Evolutionary conservation across 768 basidiomycete genomes (phyloP).

Genomic region (Tephrocybe rancida): DNA sequence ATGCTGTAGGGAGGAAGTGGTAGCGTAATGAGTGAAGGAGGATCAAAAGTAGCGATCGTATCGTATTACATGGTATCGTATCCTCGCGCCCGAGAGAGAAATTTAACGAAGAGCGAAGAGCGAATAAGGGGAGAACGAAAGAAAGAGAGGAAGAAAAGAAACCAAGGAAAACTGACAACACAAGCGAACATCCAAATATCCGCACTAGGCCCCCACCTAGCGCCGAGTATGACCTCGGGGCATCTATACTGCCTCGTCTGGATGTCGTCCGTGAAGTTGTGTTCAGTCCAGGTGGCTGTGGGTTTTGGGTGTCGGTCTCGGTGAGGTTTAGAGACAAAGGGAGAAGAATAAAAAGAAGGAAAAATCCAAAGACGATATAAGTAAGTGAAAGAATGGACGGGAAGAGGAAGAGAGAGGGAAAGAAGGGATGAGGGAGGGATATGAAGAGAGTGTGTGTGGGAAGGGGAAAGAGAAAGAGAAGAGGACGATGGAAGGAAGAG

Average conservation of each 20-base stretch:
- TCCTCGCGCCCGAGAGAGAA: not conserved
- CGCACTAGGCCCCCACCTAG: slow-evolving; percentile 93
- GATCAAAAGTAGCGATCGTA: too few species aligned
- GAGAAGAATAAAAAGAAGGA: too few species aligned
- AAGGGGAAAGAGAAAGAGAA: slow-evolving; percentile 48
- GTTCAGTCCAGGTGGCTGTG: slow-evolving; percentile 84
- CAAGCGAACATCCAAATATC: slow-evolving; percentile 98
- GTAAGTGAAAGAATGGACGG: too few species aligned
- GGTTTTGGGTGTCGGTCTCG: not conserved
- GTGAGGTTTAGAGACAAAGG: too few species aligned
- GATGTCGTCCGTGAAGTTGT: slow-evolving; percentile 99
- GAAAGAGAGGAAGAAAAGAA: not conserved
- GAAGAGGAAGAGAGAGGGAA: too few species aligned
- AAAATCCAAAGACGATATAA: not conserved
- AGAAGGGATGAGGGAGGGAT: too few species aligned
- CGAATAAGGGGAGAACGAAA: too few species aligned
- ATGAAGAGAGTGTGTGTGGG: not conserved
- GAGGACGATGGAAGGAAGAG: too few species aligned
- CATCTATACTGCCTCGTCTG: slow-evolving; percentile 97
- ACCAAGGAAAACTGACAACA: slow-evolving; percentile 58
- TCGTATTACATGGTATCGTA: too few species aligned
- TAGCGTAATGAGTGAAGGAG: too few species aligned
- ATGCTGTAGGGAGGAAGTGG: too few species aligned
- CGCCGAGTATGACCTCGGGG: slow-evolving; percentile 96
- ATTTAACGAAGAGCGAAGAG: too few species aligned